Conservation (phyloP, 129 eudicot species). For the Calendula officinalis region DNA sequence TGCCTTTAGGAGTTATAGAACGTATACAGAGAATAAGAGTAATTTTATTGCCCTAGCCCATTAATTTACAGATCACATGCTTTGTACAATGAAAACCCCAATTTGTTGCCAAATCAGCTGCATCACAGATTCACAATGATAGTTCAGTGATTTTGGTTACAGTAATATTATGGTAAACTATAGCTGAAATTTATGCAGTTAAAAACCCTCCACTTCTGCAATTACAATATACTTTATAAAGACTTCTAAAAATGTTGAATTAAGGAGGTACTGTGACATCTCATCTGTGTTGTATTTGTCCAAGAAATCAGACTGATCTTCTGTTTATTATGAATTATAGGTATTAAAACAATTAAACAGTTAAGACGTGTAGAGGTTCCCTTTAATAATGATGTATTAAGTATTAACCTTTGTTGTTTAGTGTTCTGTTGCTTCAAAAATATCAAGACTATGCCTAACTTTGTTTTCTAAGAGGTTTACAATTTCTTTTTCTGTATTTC, state of each 20-base stretch:
- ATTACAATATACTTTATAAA: not conserved
- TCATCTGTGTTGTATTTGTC: not conserved
- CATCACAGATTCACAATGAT: not conserved
- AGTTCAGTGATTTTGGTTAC: not conserved
- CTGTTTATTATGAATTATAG: conserved; percentile 4
- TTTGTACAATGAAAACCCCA: conserved; percentile 4
- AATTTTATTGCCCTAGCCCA: no score
- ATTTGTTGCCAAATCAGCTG: not conserved
- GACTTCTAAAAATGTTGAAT: not conserved
- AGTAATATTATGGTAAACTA: not conserved
- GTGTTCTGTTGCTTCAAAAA: no score
- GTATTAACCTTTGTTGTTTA: no score
- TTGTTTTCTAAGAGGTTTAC: conserved; percentile 3
- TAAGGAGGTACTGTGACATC: not conserved
- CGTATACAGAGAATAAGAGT: no score
- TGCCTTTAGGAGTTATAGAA: conserved; percentile 16
- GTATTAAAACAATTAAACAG: not conserved
- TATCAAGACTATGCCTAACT: no score
- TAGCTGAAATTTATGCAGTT: not conserved
- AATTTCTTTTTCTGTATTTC: conserved; percentile 4
- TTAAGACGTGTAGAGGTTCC: conserved; percentile 5
- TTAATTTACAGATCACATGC: conserved; percentile 2
- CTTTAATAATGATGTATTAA: not conserved
- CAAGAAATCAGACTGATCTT: conserved; percentile 8
- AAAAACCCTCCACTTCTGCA: not conserved